These are phyloP conservation scores for Martensiomyces pterosporus DNA, from an alignment of 192 early-diverging fungal genomes.

Conservation along the genomic window DNA sequence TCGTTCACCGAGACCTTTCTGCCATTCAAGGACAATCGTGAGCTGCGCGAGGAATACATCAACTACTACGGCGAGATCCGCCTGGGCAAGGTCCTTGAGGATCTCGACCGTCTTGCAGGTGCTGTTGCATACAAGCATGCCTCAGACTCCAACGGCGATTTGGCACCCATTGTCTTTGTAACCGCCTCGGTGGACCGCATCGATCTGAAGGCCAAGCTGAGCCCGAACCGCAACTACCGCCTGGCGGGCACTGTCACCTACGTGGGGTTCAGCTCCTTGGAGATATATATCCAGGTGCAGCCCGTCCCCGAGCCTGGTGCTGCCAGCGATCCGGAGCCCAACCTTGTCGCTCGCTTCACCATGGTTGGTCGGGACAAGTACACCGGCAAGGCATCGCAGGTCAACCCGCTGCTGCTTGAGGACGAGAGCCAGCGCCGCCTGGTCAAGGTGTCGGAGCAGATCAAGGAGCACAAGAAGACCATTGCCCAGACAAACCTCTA, in stretches of 20 bases:
- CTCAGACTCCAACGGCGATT: slow-evolving; percentile 50
- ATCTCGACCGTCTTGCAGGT: slow-evolving; percentile 81
- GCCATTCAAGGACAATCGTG: slow-evolving; percentile 70
- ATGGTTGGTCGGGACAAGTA: slow-evolving; percentile 79
- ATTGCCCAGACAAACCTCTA: slow-evolving; percentile 52
- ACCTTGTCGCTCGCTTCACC: slow-evolving; percentile 78
- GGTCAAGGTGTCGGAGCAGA: slow-evolving; percentile 63
- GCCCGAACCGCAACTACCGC: slow-evolving; percentile 65
- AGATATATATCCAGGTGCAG: slow-evolving; percentile 71
- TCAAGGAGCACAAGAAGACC: slow-evolving; percentile 56
- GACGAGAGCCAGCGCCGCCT: slow-evolving; percentile 71
- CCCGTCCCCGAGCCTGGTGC: slow-evolving; percentile 39
- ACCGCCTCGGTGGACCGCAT: slow-evolving; percentile 87
- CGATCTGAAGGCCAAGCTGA: slow-evolving; percentile 63
- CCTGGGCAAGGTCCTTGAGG: slow-evolving; percentile 82
- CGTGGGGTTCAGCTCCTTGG: slow-evolving; percentile 86
- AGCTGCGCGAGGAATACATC: slow-evolving; percentile 76
- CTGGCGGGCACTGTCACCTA: slow-evolving; percentile 79
- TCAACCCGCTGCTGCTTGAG: slow-evolving; percentile 71
- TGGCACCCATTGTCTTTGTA: slow-evolving; percentile 68
- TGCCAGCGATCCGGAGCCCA: slow-evolving; percentile 44
- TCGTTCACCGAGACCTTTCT: slow-evolving; percentile 75
- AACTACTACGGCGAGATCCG: slow-evolving; percentile 69
- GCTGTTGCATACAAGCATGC: slow-evolving; percentile 76
- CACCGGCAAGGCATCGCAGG: slow-evolving; percentile 62